phyloP scores from a whole-genome alignment of 1,139 yeast genomes.

The Lodderomyces pseudojiufengensis region DNA sequence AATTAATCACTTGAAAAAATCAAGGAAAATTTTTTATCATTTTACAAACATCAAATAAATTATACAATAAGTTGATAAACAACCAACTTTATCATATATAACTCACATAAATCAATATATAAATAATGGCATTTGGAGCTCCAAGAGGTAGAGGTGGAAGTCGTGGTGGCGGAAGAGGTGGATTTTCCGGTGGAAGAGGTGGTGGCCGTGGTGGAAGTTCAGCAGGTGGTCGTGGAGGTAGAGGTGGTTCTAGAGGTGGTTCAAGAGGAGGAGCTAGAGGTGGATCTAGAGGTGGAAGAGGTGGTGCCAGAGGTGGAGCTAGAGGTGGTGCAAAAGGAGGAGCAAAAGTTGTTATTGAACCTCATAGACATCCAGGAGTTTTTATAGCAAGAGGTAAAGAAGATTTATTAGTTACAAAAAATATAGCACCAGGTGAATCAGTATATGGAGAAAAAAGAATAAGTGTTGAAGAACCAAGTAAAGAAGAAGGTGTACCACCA shows the following conservation, averaged over 20 bases:
- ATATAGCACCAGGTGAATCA: slow-evolving; percentile 96
- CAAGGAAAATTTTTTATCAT: slow-evolving; percentile 1
- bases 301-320: slow-evolving; percentile 74
- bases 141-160: slow-evolving; percentile 21
- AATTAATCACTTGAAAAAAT: not conserved
- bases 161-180: slow-evolving; percentile 31
- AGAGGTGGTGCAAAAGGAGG: slow-evolving; percentile 80
- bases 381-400: slow-evolving; percentile 99
- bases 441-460: slow-evolving; percentile 98
- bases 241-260: slow-evolving; percentile 32
- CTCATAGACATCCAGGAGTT: slow-evolving; percentile 97
- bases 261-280: slow-evolving; percentile 46
- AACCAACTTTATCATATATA: not conserved
- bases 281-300: slow-evolving; percentile 53
- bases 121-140: slow-evolving; percentile 22
- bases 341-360: slow-evolving; percentile 94
- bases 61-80: not conserved
- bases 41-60: not conserved
- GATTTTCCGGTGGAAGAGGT: slow-evolving; percentile 25
- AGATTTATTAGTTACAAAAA: slow-evolving; percentile 94
- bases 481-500: slow-evolving; percentile 82
- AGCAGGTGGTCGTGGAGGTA: slow-evolving; percentile 35
- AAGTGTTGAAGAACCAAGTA: slow-evolving; percentile 85
- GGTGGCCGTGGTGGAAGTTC: slow-evolving; percentile 47
- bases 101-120: no score